These are phyloP conservation scores for Silene noctiflora DNA, from an alignment of 179 eudicot genomes.

Conservation along the genomic window DNA sequence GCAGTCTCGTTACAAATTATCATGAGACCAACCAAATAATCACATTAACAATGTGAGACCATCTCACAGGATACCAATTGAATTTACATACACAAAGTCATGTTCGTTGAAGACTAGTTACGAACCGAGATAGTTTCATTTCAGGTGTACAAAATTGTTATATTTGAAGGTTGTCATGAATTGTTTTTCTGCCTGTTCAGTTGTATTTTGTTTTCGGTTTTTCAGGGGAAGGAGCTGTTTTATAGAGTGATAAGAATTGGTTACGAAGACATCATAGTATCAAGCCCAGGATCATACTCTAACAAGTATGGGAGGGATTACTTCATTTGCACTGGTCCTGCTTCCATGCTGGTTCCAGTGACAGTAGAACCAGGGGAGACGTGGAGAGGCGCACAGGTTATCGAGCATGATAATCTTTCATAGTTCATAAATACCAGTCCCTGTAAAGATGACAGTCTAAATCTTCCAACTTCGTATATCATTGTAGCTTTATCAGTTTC, in stretches of 20 bases:
- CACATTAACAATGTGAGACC: no score
- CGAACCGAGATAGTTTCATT: no score
- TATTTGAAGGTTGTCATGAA: no score
- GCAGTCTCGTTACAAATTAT: no score
- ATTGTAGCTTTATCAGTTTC: constrained; percentile 1
- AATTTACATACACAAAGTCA: no score
- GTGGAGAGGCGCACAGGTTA: constrained; percentile 89
- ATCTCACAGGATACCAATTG: no score
- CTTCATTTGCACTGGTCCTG: constrained; percentile 84
- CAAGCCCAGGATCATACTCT: constrained; percentile 72
- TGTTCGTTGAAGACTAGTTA: no score
- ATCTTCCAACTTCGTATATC: not conserved
- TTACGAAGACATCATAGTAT: constrained; percentile 71
- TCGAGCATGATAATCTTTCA: constrained; percentile 80
- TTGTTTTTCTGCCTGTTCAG: not conserved
- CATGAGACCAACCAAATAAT: no score
- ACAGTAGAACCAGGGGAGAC: constrained; percentile 69
- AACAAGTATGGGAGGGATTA: constrained; percentile 64
- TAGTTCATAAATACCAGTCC: constrained; percentile 16
- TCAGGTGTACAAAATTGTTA: no score
- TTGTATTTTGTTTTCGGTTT: not conserved
- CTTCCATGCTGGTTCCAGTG: constrained; percentile 71
- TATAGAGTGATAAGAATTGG: constrained; percentile 77
- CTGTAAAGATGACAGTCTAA: constrained; percentile 17
- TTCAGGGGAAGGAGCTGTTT: constrained; percentile 71